Percentiles rank a stretch among this genome's conserved stretches.
These are phyloP conservation scores for Tolypocladium tropicale DNA, from an alignment of 2,329 filamentous ascomycete species.

Conservation along the genomic window DNA sequence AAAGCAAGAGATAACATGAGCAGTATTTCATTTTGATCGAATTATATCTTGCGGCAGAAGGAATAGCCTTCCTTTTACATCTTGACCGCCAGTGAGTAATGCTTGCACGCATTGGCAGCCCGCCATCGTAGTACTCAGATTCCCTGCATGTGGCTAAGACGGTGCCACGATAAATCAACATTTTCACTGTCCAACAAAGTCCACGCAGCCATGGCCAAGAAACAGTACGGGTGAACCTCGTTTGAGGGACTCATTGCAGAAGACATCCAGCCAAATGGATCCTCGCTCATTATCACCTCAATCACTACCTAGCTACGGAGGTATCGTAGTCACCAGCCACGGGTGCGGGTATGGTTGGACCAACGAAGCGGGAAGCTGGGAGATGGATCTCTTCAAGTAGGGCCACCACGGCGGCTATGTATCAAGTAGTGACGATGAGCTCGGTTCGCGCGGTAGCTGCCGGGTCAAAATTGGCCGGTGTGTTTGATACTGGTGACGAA, in stretches of 20 bases:
- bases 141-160: neutral
- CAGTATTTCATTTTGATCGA: neutral
- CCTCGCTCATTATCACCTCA: no score
- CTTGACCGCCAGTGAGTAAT: neutral
- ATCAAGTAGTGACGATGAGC: neutral
- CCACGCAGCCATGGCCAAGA: no score
- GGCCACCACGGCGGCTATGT: slow-evolving; percentile 18
- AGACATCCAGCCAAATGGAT: no score
- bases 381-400: slow-evolving; percentile 35
- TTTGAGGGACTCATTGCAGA: no score
- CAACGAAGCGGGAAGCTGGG: slow-evolving; percentile 27
- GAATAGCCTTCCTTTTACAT: no score
- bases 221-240: no score
- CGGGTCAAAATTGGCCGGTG: no score
- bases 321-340: no score
- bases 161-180: neutral
- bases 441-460: neutral
- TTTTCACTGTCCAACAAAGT: slow-evolving; percentile 30
- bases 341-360: slow-evolving; percentile 30
- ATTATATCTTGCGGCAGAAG: neutral
- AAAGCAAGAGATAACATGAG: neutral
- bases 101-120: neutral
- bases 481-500: no score
- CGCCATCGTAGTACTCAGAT: neutral
- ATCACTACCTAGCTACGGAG: no score